Percentiles rank a stretch among this genome's conserved stretches.
Conservation (phyloP, 2,329 filamentous ascomycete genomes). For the Colletotrichum sp. region DNA sequence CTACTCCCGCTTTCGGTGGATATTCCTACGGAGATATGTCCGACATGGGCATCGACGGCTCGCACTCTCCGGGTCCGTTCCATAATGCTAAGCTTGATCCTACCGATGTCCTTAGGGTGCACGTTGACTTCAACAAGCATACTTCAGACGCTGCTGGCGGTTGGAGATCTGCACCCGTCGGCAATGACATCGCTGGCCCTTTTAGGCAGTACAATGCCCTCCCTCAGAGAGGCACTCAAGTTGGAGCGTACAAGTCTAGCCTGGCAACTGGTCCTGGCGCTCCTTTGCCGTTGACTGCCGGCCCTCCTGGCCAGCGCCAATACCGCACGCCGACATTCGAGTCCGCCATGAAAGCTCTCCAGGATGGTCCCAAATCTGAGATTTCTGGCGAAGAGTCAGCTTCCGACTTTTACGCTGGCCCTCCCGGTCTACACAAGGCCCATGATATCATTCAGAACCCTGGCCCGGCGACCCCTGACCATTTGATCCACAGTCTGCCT, state of each 20-base stretch:
- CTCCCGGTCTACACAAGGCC: conserved; percentile 25
- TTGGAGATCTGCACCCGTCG: not conserved
- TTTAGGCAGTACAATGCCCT: not conserved
- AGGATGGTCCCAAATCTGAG: conserved; percentile 29
- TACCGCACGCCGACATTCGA: conserved; percentile 51
- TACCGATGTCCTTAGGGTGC: not conserved
- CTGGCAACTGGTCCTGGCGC: conserved; percentile 42
- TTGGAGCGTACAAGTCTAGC: conserved; percentile 22
- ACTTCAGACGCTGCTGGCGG: not conserved
- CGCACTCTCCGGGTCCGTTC: not conserved
- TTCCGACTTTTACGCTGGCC: conserved; percentile 24
- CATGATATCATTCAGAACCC: not conserved
- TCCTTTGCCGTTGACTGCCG: conserved; percentile 58
- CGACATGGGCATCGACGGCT: not conserved
- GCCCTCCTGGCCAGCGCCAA: conserved; percentile 59
- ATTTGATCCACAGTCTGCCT: not conserved
- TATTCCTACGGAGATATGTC: not conserved
- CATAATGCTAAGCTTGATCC: not conserved
- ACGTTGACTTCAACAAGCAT: not conserved
- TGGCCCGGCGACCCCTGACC: not conserved
- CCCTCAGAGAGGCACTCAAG: conserved; percentile 3
- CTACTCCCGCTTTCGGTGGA: not conserved
- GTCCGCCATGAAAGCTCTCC: conserved; percentile 37
- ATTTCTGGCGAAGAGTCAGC: conserved; percentile 26
- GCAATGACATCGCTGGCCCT: conserved; percentile 13